These are phyloP conservation scores for Poronia punctata DNA, from an alignment of 495 filamentous ascomycete genomes.

Conservation along the genomic window DNA sequence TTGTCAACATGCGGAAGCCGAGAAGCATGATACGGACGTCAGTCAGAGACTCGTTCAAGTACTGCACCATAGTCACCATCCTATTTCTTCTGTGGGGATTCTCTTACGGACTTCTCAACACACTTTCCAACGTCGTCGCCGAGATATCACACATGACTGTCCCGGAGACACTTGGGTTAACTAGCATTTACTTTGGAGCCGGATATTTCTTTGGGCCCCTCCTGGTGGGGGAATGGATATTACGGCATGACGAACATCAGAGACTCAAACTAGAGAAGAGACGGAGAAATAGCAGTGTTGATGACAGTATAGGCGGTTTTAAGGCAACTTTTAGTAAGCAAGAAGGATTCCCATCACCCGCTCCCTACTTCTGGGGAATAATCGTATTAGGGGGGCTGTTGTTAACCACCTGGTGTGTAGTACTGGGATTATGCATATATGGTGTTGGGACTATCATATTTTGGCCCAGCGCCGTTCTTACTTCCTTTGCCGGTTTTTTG, in stretches of 20 bases:
- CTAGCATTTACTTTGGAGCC: constrained; percentile 37
- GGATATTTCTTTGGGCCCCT: constrained; percentile 61
- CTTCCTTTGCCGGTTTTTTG: constrained; percentile 57
- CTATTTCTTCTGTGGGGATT: constrained; percentile 88
- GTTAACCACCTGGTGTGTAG: constrained; percentile 51
- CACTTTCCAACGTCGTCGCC: constrained; percentile 56
- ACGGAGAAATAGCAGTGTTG: constrained; percentile 15
- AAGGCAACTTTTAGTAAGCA: constrained; percentile 24
- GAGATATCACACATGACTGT: constrained; percentile 30
- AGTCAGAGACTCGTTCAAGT: constrained; percentile 40
- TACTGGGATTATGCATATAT: constrained; percentile 52
- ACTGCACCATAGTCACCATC: constrained; percentile 58
- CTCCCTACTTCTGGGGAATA: too few species aligned
- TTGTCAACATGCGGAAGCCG: constrained; percentile 71
- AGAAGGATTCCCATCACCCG: too few species aligned
- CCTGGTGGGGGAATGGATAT: constrained; percentile 58
- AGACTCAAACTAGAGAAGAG: constrained; percentile 15
- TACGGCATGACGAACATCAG: constrained; percentile 49
- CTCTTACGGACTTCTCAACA: constrained; percentile 73
- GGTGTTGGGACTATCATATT: constrained; percentile 59
- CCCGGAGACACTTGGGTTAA: constrained; percentile 32
- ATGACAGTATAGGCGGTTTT: constrained; percentile 25
- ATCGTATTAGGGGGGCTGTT: too few species aligned
- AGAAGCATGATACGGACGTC: constrained; percentile 66
- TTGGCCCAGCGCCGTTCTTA: constrained; percentile 57